Evolutionary conservation across 176 grass and related monocot species (phyloP), one percentile per base, ranked within the genome.

Genomic region (Triticum turgidum): DNA sequence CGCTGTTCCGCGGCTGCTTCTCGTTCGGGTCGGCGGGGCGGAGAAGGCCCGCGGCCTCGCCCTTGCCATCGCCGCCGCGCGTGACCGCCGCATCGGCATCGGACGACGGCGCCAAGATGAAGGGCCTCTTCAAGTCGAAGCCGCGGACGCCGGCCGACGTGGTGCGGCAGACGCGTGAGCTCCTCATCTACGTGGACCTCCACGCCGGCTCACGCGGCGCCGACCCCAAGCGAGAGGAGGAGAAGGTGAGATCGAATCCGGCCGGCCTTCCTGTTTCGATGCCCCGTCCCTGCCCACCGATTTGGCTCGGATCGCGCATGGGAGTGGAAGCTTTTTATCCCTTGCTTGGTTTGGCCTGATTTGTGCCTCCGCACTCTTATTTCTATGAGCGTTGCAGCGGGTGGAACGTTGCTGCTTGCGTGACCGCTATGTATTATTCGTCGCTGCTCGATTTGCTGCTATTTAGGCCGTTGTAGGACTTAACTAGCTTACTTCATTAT

Each of bases 111-210:
- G 82, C 61, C 39, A 91, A 91, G 88, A 94, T 96, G 97, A 96
- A 96, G 94, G 92, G 90, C 49, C 87, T 99, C 81, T 99, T 99
- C 85, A 96, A 93, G 90, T 90, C 97, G 6, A 99, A 94, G 90
- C 97, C 92, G 61, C 87, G 90, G 87, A 96, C 90, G 51, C 87
- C 94, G 20, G 85, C 94, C 5, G 94, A 96, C 56, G 85, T 99
- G 25, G 97, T 96, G 30, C 83, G 90, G 78, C 92, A 94, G 74
- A 96, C 97, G 76, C 87, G 94, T 41, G 92, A 96, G 61, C 88
- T 94, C 67, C 92, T 99, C 12, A 47, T 93, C 75, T 83, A 86
- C 49, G 20, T 96, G 81, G 94, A 96, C 83, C 44, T 92, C 51
- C 73, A 93, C 21, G 79, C 52, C 45, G 82, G 71, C 62, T 61